Evolutionary conservation across 2,329 filamentous ascomycete genomes (phyloP).

Genomic region (Pseudomassariella vexata): DNA sequence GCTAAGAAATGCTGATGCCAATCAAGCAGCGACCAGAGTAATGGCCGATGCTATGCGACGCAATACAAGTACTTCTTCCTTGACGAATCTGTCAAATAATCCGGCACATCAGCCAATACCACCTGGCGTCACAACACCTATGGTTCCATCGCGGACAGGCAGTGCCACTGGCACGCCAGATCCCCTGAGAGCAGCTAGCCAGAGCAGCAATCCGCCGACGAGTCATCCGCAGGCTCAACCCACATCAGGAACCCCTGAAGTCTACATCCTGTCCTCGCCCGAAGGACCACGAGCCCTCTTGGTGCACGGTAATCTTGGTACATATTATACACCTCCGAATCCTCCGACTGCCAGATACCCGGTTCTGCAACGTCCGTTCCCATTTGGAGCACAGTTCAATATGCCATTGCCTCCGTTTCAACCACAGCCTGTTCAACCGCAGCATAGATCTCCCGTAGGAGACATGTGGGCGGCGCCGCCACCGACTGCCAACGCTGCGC

Average conservation of each 20-base stretch:
- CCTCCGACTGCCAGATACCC: too few relatives aligned
- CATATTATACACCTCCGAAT: slow-evolving; percentile 43
- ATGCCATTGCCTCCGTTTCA: slow-evolving; percentile 2
- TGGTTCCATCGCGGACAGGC: slow-evolving; percentile 31
- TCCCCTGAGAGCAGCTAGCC: slow-evolving; percentile 26
- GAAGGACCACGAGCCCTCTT: slow-evolving; percentile 53
- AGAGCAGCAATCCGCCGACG: slow-evolving; percentile 19
- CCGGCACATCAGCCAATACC: slow-evolving; percentile 29
- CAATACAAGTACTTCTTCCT: slow-evolving; percentile 40
- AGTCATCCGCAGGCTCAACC: slow-evolving; percentile 12
- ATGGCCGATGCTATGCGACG: slow-evolving; percentile 45
- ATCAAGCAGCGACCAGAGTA: slow-evolving; percentile 31
- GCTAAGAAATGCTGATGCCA: slow-evolving; percentile 38
- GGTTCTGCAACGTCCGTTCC: too few relatives aligned
- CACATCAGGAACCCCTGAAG: slow-evolving; percentile 34
- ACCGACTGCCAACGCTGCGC: slow-evolving; percentile 3
- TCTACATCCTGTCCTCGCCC: slow-evolving; percentile 57
- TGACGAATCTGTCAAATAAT: slow-evolving; percentile 27
- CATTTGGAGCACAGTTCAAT: too few relatives aligned
- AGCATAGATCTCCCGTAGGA: slow-evolving; percentile 2
- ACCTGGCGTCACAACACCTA: slow-evolving; percentile 37
- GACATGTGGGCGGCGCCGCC: slow-evolving; percentile 6
- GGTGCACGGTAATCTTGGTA: slow-evolving; percentile 43
- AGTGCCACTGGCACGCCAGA: slow-evolving; percentile 46
- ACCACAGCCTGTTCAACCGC: not conserved